Conservation (phyloP, 768 basidiomycete species). For the Phanerochaete carnosa region DNA sequence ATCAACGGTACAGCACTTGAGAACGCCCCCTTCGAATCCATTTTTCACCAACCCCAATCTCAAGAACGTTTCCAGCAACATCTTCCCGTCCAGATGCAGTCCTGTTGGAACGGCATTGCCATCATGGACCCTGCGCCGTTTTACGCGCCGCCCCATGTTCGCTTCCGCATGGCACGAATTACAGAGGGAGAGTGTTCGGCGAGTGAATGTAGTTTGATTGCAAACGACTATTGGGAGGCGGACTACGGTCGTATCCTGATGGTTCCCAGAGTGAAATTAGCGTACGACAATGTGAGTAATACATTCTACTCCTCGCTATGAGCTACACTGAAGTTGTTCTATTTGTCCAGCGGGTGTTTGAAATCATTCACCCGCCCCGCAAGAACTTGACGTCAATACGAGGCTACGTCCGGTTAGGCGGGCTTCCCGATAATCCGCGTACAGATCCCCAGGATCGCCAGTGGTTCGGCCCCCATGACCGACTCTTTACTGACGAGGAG, state of each 20-base stretch:
- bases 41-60: constrained; percentile 84
- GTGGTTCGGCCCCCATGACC: constrained; percentile 98
- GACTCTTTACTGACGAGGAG: constrained; percentile 90
- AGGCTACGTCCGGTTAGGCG: constrained; percentile 92
- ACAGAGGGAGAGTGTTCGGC: constrained; percentile 91
- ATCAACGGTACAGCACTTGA: constrained; percentile 98
- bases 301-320: neutral
- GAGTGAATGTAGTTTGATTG: constrained; percentile 92
- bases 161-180: constrained; percentile 93
- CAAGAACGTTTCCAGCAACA: constrained; percentile 85
- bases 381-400: constrained; percentile 95
- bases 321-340: neutral
- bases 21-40: constrained; percentile 92
- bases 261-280: constrained; percentile 95
- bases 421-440: constrained; percentile 91
- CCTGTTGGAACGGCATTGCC: constrained; percentile 98
- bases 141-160: constrained; percentile 86
- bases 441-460: constrained; percentile 97
- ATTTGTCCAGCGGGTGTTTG: constrained; percentile 74
- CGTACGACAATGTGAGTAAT: constrained; percentile 78
- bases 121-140: constrained; percentile 94
- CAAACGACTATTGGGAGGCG: constrained; percentile 97
- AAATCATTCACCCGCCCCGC: constrained; percentile 88
- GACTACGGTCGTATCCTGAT: constrained; percentile 97
- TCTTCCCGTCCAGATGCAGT: constrained; percentile 93